Conservation (phyloP, 345 rosid genomes). For the Pugionium dolabratum region DNA sequence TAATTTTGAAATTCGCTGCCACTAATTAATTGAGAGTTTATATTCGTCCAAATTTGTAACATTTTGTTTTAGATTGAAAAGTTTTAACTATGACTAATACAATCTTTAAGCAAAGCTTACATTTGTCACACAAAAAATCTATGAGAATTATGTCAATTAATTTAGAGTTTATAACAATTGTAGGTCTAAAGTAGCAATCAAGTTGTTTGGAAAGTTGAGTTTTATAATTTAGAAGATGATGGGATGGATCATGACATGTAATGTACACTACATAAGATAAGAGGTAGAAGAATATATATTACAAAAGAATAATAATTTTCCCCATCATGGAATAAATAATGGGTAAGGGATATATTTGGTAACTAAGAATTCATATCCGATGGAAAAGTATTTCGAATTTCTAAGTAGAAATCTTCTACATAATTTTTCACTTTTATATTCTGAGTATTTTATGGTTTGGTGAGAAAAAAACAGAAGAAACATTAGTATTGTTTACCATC, state of each 20-base stretch:
- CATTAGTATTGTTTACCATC: background rate
- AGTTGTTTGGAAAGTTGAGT: constrained; percentile 22
- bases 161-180: background rate
- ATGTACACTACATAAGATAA: constrained; percentile 1
- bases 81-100: background rate
- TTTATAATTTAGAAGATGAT: background rate
- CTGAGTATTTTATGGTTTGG: constrained; percentile 5
- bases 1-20: background rate
- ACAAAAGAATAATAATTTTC: constrained; percentile 1
- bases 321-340: constrained; percentile 17
- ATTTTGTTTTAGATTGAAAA: background rate
- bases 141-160: background rate
- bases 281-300: background rate
- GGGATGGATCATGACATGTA: constrained; percentile 27
- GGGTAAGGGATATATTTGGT: background rate
- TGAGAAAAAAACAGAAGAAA: background rate
- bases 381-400: background rate
- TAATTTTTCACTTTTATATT: background rate
- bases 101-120: background rate
- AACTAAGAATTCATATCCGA: background rate
- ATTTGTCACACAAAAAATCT: background rate
- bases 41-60: background rate
- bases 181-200: constrained; percentile 1
- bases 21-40: background rate
- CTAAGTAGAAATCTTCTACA: constrained; percentile 11